A percentile compares a stretch with the other conserved stretches of the same genome.
Evolutionary conservation across 345 rosid genomes (phyloP).

Genomic region (Gossypium anomalum): DNA sequence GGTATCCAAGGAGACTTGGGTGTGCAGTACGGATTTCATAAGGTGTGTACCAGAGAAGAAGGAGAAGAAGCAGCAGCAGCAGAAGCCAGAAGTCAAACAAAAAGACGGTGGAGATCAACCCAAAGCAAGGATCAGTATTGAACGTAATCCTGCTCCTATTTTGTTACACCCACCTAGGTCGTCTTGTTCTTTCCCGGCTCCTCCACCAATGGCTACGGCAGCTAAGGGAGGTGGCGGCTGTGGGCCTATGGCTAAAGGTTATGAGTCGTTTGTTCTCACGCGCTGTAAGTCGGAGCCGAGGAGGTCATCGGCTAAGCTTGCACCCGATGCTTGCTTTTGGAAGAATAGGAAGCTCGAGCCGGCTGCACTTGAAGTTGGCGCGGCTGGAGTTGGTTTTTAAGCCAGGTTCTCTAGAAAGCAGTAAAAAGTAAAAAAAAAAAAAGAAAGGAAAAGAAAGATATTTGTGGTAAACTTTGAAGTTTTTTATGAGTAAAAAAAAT

Average conservation of each 20-base stretch:
- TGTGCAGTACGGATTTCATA: conserved; percentile 79
- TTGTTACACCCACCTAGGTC: conserved; percentile 67
- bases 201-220: conserved; percentile 33
- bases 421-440: not conserved
- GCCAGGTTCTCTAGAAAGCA: not conserved
- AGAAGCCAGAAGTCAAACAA: conserved; percentile 31
- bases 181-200: conserved; percentile 73
- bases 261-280: conserved; percentile 60
- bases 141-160: conserved; percentile 17
- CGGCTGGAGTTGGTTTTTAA: conserved; percentile 68
- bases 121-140: conserved; percentile 44
- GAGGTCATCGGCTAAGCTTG: conserved; percentile 58
- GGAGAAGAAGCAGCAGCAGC: conserved; percentile 19
- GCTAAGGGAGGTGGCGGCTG: conserved; percentile 15
- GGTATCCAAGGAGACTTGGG: conserved; percentile 97
- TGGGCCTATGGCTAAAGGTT: conserved; percentile 41
- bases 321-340: conserved; percentile 79
- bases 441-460: not conserved
- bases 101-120: conserved; percentile 33
- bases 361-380: conserved; percentile 57
- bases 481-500: not conserved
- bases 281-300: conserved; percentile 97
- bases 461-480: not conserved
- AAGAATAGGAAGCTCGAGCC: conserved; percentile 86
- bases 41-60: conserved; percentile 57